phyloP scores from a whole-genome alignment of 2,329 filamentous ascomycete genomes.

The Verticillium alfalfae region DNA sequence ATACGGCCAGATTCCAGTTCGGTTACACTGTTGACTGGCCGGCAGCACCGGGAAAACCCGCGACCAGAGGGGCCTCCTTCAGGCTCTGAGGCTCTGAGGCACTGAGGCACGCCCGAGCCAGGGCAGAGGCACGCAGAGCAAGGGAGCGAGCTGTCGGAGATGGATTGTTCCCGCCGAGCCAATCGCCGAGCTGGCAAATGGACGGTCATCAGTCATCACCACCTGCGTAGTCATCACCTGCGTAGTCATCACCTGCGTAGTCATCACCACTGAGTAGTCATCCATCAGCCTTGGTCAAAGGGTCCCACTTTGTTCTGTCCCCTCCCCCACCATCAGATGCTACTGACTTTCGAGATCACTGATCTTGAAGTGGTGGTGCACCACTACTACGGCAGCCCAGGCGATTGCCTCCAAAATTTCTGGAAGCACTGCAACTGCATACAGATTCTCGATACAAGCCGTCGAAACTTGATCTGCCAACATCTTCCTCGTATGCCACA shows the following conservation, averaged over 20 bases:
- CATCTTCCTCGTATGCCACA: too few relatives aligned
- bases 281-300: too few relatives aligned
- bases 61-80: neutral
- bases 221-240: too few relatives aligned
- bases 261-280: too few relatives aligned
- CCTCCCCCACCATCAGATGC: neutral
- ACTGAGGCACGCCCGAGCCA: too few relatives aligned
- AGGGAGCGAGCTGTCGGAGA: neutral
- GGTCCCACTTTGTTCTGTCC: neutral
- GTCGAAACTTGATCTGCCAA: too few relatives aligned
- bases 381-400: slow-evolving; percentile 4
- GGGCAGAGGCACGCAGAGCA: too few relatives aligned
- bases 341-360: slow-evolving; percentile 3
- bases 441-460: neutral
- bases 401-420: neutral
- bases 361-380: slow-evolving; percentile 1
- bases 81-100: neutral
- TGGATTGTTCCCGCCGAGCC: neutral
- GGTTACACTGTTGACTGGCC: neutral
- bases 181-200: slow-evolving; percentile 1
- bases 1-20: neutral
- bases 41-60: slow-evolving; percentile 12
- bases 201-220: slow-evolving; percentile 2
- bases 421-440: neutral
- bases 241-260: too few relatives aligned